Evolutionary conservation across 176 grass and related monocot species (phyloP), one percentile per base, ranked within the genome.

Genomic region (Oryza officinalis): DNA sequence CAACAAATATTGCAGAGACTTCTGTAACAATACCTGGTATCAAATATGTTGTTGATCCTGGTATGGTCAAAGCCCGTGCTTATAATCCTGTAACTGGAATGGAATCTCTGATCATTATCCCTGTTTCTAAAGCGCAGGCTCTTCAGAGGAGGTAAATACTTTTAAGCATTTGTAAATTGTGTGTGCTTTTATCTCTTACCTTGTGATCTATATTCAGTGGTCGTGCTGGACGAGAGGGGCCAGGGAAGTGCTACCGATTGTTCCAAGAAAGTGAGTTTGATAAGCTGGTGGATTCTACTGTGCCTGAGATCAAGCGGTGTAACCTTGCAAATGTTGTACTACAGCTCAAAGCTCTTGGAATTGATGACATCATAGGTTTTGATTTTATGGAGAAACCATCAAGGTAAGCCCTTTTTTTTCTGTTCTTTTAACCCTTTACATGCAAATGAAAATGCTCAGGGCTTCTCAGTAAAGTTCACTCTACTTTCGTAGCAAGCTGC

Each of bases 361-460:
- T 98, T 80, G 93, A 98, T 90, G 93, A 98, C 67, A 95, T 95
- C 59, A 84, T 98, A 54, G 95, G 93, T 69, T 98, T 98, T 22
- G 93, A 98, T 92, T 95, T 95, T 83, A 98, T 98, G 89, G 96
- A 98, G 77, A 98, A 98, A 70, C 96, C 96, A 77, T 90, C 93
- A 77, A 94, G 92, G 96, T 93, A 10, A 71, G 64, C 82, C n/a
- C 31, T 0, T 63, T 18, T 78, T 17, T 35, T 82, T 63, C 11
- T 80, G 54, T 65, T 80, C 61, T 73, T 78, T 72, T 23, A 65
- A 11, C 22, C 33, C 18, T 64, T 76, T 15, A 27, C 45, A 27
- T 69, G 79, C 37, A 57, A 63, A 72, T 9, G 18, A 67, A 78
- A 61, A 82, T 67, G 23, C 20, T 78, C 25, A 13, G 33, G 22